A percentile compares a stretch with the other conserved stretches of the same genome.
These are phyloP conservation scores for Rasamsonia emersonii DNA, from an alignment of 2,329 filamentous ascomycete genomes.

Conservation along the genomic window DNA sequence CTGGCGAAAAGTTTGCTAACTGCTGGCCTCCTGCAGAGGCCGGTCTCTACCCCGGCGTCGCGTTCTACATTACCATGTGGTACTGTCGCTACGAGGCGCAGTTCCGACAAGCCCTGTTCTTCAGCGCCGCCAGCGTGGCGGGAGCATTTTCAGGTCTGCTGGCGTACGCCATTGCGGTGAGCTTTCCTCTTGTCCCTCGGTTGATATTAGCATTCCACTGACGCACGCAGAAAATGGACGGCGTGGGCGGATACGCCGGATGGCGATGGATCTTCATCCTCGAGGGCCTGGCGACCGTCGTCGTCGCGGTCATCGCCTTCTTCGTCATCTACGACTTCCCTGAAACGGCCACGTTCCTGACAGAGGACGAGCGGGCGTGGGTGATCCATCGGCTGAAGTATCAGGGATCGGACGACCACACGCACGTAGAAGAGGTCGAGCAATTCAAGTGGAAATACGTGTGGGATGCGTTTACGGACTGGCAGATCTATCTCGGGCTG, in stretches of 20 bases:
- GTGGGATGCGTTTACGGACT: slow-evolving; percentile 31
- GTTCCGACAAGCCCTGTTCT: slow-evolving; percentile 38
- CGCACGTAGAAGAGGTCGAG: slow-evolving; percentile 19
- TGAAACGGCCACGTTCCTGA: slow-evolving; percentile 36
- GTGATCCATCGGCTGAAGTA: slow-evolving; percentile 30
- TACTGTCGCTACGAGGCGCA: slow-evolving; percentile 38
- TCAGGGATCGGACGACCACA: slow-evolving; percentile 22
- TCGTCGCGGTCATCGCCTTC: slow-evolving; percentile 34
- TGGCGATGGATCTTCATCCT: slow-evolving; percentile 46
- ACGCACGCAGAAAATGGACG: slow-evolving; percentile 41
- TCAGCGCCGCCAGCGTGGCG: slow-evolving; percentile 40
- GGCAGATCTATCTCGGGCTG: slow-evolving; percentile 33
- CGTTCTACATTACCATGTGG: slow-evolving; percentile 40
- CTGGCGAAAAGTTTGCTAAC: too few species aligned
- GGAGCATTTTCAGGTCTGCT: slow-evolving; percentile 46
- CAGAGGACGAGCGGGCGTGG: slow-evolving; percentile 29
- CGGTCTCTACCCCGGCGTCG: slow-evolving; percentile 35
- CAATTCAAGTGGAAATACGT: slow-evolving; percentile 33
- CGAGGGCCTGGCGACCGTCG: slow-evolving; percentile 39
- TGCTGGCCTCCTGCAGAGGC: slow-evolving; percentile 31
- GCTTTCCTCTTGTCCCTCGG: too few species aligned
- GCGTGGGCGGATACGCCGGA: slow-evolving; percentile 36
- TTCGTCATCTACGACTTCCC: slow-evolving; percentile 41
- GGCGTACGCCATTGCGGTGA: slow-evolving; percentile 42
- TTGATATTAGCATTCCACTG: too few species aligned